A percentile compares a stretch with the other conserved stretches of the same genome.
Evolutionary conservation across 306 rosid species (phyloP).

Genomic region (Lathyrus tuberosus): DNA sequence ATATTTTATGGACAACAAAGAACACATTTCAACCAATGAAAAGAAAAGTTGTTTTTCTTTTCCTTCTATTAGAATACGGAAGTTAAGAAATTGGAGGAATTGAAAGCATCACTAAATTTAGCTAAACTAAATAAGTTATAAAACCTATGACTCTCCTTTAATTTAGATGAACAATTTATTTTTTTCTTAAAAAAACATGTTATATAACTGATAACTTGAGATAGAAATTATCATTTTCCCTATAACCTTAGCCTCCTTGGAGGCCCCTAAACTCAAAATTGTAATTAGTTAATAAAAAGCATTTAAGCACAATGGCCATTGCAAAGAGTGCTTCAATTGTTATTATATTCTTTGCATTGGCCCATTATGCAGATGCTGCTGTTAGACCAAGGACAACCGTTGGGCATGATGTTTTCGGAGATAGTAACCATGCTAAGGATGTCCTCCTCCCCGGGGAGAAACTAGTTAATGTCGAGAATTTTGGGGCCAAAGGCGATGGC

Average conservation of each 20-base stretch:
- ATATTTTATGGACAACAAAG: neutral
- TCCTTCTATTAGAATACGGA: conserved; percentile 22
- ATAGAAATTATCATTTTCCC: conserved; percentile 39
- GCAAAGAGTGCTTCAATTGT: conserved; percentile 31
- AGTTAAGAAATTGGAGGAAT: conserved; percentile 20
- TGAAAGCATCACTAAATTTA: conserved; percentile 32
- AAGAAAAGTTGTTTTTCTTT: neutral
- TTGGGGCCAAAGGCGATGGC: conserved; percentile 65
- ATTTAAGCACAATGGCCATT: conserved; percentile 52
- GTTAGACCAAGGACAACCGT: neutral
- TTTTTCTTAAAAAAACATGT: neutral
- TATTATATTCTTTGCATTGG: conserved; percentile 41
- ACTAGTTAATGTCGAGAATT: conserved; percentile 46
- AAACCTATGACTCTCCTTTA: conserved; percentile 36
- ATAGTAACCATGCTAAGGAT: conserved; percentile 34
- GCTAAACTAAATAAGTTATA: conserved; percentile 19
- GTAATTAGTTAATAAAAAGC: neutral
- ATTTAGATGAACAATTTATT: conserved; percentile 38
- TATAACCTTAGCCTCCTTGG: conserved; percentile 48
- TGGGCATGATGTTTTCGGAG: conserved; percentile 40
- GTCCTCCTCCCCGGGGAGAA: conserved; percentile 42
- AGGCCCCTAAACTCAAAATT: conserved; percentile 34
- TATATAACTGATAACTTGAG: conserved; percentile 30
- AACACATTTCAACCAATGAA: neutral
- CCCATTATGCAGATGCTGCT: neutral